Conservation (phyloP, 2,329 filamentous ascomycete genomes). For the Teratosphaeria pseudoeucalypti region DNA sequence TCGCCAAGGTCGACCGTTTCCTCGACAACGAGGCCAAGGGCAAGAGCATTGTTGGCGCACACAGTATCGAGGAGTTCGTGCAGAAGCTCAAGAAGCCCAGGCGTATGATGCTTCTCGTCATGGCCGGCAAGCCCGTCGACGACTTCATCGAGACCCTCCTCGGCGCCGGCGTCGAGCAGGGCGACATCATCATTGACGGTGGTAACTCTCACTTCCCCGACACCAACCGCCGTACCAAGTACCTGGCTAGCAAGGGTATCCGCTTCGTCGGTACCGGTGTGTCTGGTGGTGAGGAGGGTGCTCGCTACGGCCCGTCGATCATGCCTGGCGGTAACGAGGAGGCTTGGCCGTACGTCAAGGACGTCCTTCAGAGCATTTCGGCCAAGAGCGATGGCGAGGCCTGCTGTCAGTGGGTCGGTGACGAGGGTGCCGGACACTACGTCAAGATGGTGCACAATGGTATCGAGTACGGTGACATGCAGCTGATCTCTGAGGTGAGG, state of each 20-base stretch:
- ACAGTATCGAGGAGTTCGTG: slow-evolving; percentile 89
- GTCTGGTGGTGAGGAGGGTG: slow-evolving; percentile 98
- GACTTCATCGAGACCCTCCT: slow-evolving; percentile 97
- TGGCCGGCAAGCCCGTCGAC: slow-evolving; percentile 95
- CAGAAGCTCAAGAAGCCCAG: slow-evolving; percentile 95
- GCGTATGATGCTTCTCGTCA: slow-evolving; percentile 96
- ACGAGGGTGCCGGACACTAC: slow-evolving; percentile 98
- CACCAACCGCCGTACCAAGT: slow-evolving; percentile 91
- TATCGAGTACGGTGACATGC: slow-evolving; percentile 99
- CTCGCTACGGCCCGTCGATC: slow-evolving; percentile 89
- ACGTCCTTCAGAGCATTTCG: slow-evolving; percentile 94
- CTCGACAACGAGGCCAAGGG: slow-evolving; percentile 44
- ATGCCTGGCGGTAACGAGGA: slow-evolving; percentile 99
- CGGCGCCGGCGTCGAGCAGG: slow-evolving; percentile 57
- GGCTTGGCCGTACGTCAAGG: slow-evolving; percentile 97
- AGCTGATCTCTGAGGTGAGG: slow-evolving; percentile 93
- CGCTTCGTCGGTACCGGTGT: slow-evolving; percentile 95
- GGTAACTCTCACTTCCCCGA: slow-evolving; percentile 99
- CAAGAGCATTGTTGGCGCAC: slow-evolving; percentile 89
- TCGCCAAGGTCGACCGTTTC: slow-evolving; percentile 83
- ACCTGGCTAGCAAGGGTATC: slow-evolving; percentile 78
- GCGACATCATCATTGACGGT: slow-evolving; percentile 98
- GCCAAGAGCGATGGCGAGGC: slow-evolving; percentile 96
- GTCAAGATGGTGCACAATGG: slow-evolving; percentile 99
- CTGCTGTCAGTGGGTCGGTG: slow-evolving; percentile 99